A percentile compares a stretch with the other conserved stretches of the same genome.
Conservation (phyloP, 306 rosid species). For the Gillenia trifoliata region DNA sequence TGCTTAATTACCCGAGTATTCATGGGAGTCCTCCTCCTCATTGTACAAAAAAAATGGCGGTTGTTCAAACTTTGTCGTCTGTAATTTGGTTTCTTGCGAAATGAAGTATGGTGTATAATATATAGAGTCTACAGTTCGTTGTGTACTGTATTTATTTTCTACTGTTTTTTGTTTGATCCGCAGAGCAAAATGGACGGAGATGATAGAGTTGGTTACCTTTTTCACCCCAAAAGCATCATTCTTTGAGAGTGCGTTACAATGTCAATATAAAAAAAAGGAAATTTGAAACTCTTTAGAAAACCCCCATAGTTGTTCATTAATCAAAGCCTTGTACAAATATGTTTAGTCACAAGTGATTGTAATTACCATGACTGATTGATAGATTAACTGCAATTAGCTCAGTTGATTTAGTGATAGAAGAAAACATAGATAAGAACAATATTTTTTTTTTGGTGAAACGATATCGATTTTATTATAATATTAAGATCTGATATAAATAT, state of each 20-base stretch:
- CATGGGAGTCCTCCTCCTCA: not conserved
- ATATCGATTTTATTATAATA: too few species aligned
- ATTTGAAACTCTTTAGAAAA: not conserved
- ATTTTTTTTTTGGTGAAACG: too few species aligned
- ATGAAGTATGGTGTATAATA: not conserved
- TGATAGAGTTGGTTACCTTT: not conserved
- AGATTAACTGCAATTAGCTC: too few species aligned
- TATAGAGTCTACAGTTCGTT: not conserved
- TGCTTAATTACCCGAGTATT: conserved; percentile 14
- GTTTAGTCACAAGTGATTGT: not conserved
- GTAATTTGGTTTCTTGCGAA: conserved; percentile 7
- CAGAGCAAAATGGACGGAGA: not conserved
- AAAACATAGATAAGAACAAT: too few species aligned
- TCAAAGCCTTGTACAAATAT: not conserved
- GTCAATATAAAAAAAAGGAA: not conserved
- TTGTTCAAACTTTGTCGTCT: conserved; percentile 2
- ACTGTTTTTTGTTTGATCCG: not conserved
- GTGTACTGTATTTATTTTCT: not conserved
- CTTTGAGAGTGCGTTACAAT: not conserved
- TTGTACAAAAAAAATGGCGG: not conserved
- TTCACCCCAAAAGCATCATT: not conserved
- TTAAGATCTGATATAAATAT: too few species aligned
- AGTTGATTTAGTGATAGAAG: too few species aligned
- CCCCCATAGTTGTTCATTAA: not conserved
- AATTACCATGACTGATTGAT: not conserved